Percentiles rank a stretch among this genome's conserved stretches.
These are phyloP conservation scores for Amesomyces nigricolor DNA, from an alignment of 2,329 filamentous ascomycete genomes.

Conservation along the genomic window DNA sequence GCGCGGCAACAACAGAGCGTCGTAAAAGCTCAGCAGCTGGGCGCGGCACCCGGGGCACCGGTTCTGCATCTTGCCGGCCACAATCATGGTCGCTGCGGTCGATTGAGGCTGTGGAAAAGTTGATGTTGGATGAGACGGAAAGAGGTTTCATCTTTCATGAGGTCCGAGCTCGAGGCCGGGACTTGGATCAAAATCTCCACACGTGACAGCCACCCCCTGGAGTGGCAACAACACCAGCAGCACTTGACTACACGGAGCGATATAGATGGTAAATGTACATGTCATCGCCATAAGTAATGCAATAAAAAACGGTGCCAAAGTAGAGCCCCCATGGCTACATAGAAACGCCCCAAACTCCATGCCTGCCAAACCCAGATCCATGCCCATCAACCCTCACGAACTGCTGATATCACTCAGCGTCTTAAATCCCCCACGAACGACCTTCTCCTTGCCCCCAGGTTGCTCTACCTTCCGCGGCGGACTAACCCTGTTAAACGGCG, in stretches of 20 bases:
- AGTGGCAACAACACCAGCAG: not conserved
- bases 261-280: too few species aligned
- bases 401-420: slow-evolving; percentile 48
- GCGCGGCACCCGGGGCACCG: slow-evolving; percentile 36
- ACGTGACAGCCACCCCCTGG: slow-evolving; percentile 10
- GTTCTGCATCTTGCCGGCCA: slow-evolving; percentile 34
- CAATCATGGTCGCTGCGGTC: slow-evolving; percentile 31
- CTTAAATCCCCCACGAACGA: slow-evolving; percentile 39
- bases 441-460: slow-evolving; percentile 24
- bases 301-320: not conserved
- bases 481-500: slow-evolving; percentile 51
- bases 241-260: too few species aligned
- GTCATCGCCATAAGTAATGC: not conserved
- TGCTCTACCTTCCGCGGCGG: slow-evolving; percentile 26
- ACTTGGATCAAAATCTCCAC: not conserved
- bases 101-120: slow-evolving; percentile 3
- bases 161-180: slow-evolving; percentile 11
- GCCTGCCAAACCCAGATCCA: not conserved
- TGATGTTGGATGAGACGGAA: slow-evolving; percentile 1
- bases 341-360: slow-evolving; percentile 10
- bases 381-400: slow-evolving; percentile 7
- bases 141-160: slow-evolving; percentile 10
- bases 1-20: slow-evolving; percentile 31
- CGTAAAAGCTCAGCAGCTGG: slow-evolving; percentile 34
- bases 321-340: not conserved